These are phyloP conservation scores for Lodderomyces theae DNA, from an alignment of 1,139 yeast genomes.

Conservation along the genomic window DNA sequence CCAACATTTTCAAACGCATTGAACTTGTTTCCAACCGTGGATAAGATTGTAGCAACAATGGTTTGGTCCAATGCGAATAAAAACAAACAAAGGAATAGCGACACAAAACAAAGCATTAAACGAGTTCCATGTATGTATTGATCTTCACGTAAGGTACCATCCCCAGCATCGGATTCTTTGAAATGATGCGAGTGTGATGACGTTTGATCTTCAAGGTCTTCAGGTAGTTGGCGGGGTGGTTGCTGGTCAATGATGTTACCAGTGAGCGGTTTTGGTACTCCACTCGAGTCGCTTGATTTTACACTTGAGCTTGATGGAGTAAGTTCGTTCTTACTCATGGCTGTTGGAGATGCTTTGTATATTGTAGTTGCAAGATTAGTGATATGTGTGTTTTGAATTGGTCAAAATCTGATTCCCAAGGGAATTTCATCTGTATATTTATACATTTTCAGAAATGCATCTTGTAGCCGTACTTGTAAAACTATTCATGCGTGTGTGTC, in stretches of 20 bases:
- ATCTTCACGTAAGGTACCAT: conserved; percentile 40
- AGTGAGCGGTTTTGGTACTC: neutral
- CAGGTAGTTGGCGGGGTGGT: conserved; percentile 2
- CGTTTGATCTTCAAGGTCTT: conserved; percentile 9
- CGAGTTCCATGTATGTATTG: conserved; percentile 33
- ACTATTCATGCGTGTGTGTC: no score
- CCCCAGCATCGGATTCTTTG: conserved; percentile 41
- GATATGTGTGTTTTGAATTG: no score
- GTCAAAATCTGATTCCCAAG: no score
- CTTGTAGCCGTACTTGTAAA: no score
- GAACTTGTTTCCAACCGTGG: conserved; percentile 38
- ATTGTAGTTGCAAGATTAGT: no score
- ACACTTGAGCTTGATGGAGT: neutral
- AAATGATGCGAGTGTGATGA: conserved; percentile 13
- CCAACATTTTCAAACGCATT: conserved; percentile 51
- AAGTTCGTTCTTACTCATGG: neutral
- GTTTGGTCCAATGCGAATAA: conserved; percentile 43
- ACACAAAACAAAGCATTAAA: conserved; percentile 25
- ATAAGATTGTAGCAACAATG: conserved; percentile 35
- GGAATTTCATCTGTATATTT: no score
- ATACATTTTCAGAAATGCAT: no score
- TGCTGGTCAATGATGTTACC: neutral
- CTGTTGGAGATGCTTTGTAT: no score
- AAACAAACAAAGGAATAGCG: conserved; percentile 32
- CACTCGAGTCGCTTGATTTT: neutral